Evolutionary conservation across 345 rosid species (phyloP), one percentile per base, ranked within the genome.

Genomic region (Clarkia xantiana): DNA sequence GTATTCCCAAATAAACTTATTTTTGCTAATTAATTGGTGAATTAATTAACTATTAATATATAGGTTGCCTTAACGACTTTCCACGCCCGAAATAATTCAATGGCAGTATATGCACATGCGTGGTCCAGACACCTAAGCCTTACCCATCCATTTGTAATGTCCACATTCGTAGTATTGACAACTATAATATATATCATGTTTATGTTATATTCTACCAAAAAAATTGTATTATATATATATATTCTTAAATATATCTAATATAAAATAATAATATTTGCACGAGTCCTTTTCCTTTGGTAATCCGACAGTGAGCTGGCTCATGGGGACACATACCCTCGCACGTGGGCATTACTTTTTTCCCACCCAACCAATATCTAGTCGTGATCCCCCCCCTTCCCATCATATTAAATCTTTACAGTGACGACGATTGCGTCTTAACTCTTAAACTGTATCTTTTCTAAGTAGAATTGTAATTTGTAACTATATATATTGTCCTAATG

Each of bases 111-210:
- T 12, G 51, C 51, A 48, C 34, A 16, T 48, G 51, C 34, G 17
- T 48, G 39, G 51, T 48, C 51, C 51, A 47, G n/a, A 18, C 25
- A 10, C 2, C 49, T 17, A 46, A 29, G 18, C 23, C 38, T 12
- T 4, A 11, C 14, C 16, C 51, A 23, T 22, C 10, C 19, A 39
- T 11, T 23, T 19, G 17, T 15, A n/a, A 22, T 49, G 19, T 49
- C 53, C 53, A 29, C 42, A 34, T 49, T 49, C 53, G 18, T 9
- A 14, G 53, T 41, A 49, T 14, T 49, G 38, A 17, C 36, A n/a
- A n/a, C n/a, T n/a, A n/a, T n/a, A n/a, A n/a, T n/a, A n/a, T n/a
- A n/a, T n/a, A n/a, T n/a, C n/a, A n/a, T n/a, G n/a, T n/a, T n/a
- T n/a, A n/a, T n/a, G n/a, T n/a, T n/a, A n/a, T n/a, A n/a, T n/a